phyloP scores from a whole-genome alignment of 2,329 filamentous ascomycete genomes.

The Xylaria arbuscula region DNA sequence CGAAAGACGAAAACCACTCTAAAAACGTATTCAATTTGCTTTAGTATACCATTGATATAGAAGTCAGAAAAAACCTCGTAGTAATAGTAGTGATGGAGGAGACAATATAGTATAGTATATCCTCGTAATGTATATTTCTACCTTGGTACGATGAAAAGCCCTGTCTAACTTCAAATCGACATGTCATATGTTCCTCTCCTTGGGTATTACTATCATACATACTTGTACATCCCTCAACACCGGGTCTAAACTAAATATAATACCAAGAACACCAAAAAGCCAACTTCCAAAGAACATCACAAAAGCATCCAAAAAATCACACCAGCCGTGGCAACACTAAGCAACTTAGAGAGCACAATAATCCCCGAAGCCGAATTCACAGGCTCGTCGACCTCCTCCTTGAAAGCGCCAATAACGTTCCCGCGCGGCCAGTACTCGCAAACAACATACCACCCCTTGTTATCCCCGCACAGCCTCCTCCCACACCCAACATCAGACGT shows the following conservation, averaged over 20 bases:
- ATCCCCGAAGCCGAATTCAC: constrained; percentile 13
- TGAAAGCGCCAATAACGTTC: constrained; percentile 68
- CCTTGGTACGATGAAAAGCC: neutral
- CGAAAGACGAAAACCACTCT: neutral
- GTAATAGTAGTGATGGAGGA: neutral
- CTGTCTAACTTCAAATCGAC: neutral
- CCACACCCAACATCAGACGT: constrained; percentile 70
- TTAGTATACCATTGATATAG: too few species aligned
- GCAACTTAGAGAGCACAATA: neutral
- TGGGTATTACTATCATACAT: constrained; percentile 6
- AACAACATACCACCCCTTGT: constrained; percentile 67
- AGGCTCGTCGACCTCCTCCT: constrained; percentile 55
- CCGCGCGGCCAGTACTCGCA: constrained; percentile 78
- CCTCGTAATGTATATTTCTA: neutral
- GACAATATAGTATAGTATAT: neutral
- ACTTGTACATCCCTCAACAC: constrained; percentile 10
- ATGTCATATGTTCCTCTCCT: neutral
- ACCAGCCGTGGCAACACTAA: constrained; percentile 3
- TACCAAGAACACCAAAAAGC: neutral
- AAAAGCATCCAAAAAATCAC: constrained; percentile 17
- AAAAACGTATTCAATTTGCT: too few species aligned
- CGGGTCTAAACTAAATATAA: neutral
- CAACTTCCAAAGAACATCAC: neutral
- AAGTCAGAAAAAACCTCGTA: too few species aligned
- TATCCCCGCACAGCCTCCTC: constrained; percentile 52